Conservation (phyloP, 2,329 filamentous ascomycete species). For the Xylaria sp. region DNA sequence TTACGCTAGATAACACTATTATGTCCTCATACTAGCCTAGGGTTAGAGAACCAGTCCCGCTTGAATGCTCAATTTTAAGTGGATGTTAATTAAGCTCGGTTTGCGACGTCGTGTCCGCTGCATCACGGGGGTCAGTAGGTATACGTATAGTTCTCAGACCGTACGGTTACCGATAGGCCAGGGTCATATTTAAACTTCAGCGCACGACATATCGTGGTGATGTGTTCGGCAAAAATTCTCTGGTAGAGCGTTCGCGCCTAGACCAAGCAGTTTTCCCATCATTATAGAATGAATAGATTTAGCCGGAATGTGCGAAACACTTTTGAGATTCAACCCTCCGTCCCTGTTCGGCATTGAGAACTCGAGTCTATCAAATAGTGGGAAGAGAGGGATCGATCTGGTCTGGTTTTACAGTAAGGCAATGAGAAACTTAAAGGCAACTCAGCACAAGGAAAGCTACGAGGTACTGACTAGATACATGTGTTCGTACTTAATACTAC, state of each 20-base stretch:
- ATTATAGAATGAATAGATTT: conserved; percentile 24
- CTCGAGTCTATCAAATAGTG: conserved; percentile 13
- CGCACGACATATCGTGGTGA: background rate
- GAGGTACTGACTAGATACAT: background rate
- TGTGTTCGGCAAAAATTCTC: background rate
- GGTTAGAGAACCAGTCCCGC: conserved; percentile 5
- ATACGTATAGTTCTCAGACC: background rate
- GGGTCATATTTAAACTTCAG: conserved; percentile 18
- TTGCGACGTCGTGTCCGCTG: conserved; percentile 18
- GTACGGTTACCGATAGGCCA: conserved; percentile 3
- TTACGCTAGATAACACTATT: background rate
- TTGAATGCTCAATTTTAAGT: conserved; percentile 12
- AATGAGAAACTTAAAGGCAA: background rate
- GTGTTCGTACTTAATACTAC: background rate
- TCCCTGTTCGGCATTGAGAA: conserved; percentile 28
- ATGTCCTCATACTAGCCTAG: background rate
- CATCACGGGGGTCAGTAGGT: conserved; percentile 1
- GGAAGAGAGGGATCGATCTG: conserved; percentile 3
- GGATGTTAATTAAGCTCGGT: conserved; percentile 18
- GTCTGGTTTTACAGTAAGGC: background rate
- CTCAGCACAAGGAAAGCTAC: conserved; percentile 4
- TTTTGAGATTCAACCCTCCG: conserved; percentile 16
- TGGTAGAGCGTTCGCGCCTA: background rate
- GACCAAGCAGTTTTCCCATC: conserved; percentile 10
- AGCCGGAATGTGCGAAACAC: conserved; percentile 34